Evolutionary conservation across 176 grass and related monocot species (phyloP).

Genomic region (Triticum urartu): DNA sequence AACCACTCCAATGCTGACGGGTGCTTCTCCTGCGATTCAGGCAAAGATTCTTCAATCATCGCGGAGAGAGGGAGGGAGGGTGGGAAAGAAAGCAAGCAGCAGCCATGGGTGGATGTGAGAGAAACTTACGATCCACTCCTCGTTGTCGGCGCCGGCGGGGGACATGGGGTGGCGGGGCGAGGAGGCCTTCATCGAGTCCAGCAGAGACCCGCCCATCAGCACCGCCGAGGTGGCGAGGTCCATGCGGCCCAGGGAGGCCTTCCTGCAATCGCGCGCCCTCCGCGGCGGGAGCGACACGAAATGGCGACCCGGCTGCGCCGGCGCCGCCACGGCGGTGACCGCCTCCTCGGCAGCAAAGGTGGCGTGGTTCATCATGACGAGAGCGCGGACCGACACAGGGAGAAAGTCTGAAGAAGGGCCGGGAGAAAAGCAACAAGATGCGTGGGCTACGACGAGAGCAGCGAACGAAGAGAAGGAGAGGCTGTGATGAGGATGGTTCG

Average conservation of each 20-base stretch:
- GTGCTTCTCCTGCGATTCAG: slow-evolving; percentile 50
- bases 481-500: too few species aligned
- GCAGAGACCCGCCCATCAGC: slow-evolving; percentile 14
- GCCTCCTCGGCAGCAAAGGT: slow-evolving; percentile 42
- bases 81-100: not conserved
- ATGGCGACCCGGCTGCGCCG: slow-evolving; percentile 24
- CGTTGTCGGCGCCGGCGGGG: slow-evolving; percentile 19
- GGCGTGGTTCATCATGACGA: slow-evolving; percentile 53
- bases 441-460: not conserved
- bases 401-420: too few species aligned
- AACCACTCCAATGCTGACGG: slow-evolving; percentile 72
- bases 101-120: too few species aligned
- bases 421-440: not conserved
- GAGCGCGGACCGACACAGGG: not conserved
- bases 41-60: not conserved
- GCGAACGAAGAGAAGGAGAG: not conserved
- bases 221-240: slow-evolving; percentile 22
- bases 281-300: slow-evolving; percentile 13
- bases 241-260: slow-evolving; percentile 11
- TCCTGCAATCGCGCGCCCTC: slow-evolving; percentile 30
- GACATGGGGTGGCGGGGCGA: slow-evolving; percentile 53
- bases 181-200: slow-evolving; percentile 65
- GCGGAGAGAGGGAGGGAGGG: not conserved
- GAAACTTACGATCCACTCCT: slow-evolving; percentile 53
- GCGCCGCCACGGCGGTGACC: slow-evolving; percentile 11